Base-by-base conservation (phyloP, 2,329 filamentous ascomycete genomes). In the Neonectria magnoliae region DNA sequence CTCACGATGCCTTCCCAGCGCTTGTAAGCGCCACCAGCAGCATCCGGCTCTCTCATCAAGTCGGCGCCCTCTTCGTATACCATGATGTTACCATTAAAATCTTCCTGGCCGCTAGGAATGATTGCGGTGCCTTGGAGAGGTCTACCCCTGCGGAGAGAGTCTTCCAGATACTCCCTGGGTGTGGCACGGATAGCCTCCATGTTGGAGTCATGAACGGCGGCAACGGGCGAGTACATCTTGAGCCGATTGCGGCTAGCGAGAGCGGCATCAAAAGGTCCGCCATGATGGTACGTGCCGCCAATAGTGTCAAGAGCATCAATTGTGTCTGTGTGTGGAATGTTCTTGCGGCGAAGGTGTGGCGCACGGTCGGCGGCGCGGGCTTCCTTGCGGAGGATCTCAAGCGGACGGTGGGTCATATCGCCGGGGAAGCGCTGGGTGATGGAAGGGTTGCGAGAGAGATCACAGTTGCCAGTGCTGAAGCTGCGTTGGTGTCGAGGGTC, bases 221-320 rank as follows among this genome's bases (percentile, higher is more conserved):
- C 93, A 8, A 98, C 81, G 0, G 95, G 94, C 3, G 92, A 90
- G 63, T 82, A 83, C 68, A 79, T 79, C 71, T 82, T 84, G 72
- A 88, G 84, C 4, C 81, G 83, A 80, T 98, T 98, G 52, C 93
- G 87, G 13, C 91, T 88, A 1, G 91, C 83, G 57, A 93, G 84
- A 2, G 93, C 91, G 10, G 94, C 93, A 76, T 98, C 95, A 72
- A 92, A 98, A 0, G 95, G 95, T 0, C 95, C 94, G 68, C 91
- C 93, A 73, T 98, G 95, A 78, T 98, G 95, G 78, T 97, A 97
- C 2, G 85, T 80, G 18, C 85, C 85, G 55, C 87, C 86, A 44
- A 85, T 78, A n/a, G 86, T 84, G 76, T 97, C 95, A 1, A 98
- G 87, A 5, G 83, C 82, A 77, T 98, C 95, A 73, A 98, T 96